Evolutionary conservation across 1,139 yeast genomes (phyloP).

Genomic region (Candida sp.): DNA sequence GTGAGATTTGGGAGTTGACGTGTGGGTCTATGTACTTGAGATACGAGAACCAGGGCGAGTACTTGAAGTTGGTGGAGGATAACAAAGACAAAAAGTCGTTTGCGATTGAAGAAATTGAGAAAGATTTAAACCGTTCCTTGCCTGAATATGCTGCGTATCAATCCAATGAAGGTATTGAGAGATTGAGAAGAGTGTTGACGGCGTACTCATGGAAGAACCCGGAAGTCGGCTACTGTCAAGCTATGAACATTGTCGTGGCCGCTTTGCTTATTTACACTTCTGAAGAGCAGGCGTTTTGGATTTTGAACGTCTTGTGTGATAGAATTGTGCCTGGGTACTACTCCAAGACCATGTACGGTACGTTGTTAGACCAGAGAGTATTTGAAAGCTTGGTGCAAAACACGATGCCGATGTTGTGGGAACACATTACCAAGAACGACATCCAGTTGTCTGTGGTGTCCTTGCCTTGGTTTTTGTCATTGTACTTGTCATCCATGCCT

Average conservation of each 20-base stretch:
- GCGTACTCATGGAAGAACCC: slow-evolving; percentile 99
- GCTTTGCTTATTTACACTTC: slow-evolving; percentile 92
- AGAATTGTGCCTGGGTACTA: slow-evolving; percentile 93
- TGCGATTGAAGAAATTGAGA: slow-evolving; percentile 96
- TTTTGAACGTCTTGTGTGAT: slow-evolving; percentile 82
- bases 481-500: slow-evolving; percentile 94
- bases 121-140: slow-evolving; percentile 89
- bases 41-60: slow-evolving; percentile 64
- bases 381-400: slow-evolving; percentile 90
- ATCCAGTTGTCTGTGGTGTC: slow-evolving; percentile 96
- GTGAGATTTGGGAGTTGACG: slow-evolving; percentile 95
- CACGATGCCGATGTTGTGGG: slow-evolving; percentile 90
- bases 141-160: slow-evolving; percentile 98
- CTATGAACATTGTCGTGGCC: slow-evolving; percentile 98
- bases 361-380: slow-evolving; percentile 90
- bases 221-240: slow-evolving; percentile 98
- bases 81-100: slow-evolving; percentile 69
- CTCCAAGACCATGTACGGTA: slow-evolving; percentile 98
- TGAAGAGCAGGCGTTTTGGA: slow-evolving; percentile 99
- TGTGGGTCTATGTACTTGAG: slow-evolving; percentile 86
- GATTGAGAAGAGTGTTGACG: slow-evolving; percentile 85
- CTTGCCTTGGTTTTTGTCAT: slow-evolving; percentile 94
- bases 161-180: slow-evolving; percentile 77
- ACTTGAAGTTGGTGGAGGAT: slow-evolving; percentile 58
- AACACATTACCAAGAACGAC: slow-evolving; percentile 76